Base-by-base conservation (phyloP, 2,329 filamentous ascomycete species). In the Microdochium nivale region DNA sequence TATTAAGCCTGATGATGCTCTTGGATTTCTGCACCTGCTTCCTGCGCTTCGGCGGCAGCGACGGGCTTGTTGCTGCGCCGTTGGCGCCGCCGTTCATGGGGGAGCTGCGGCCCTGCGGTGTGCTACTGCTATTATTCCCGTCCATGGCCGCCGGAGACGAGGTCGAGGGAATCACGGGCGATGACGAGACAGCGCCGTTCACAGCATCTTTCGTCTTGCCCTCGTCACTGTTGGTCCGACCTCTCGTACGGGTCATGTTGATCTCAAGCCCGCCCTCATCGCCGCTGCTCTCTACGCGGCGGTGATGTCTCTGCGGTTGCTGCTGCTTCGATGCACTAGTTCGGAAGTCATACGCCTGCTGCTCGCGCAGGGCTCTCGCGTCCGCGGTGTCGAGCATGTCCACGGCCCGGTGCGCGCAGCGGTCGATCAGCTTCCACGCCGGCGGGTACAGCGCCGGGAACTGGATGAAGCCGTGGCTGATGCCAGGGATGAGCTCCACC, bases 401-500 rank as follows among this genome's bases (percentile, higher is more conserved):
- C 47, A 85, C 78, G 59, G 96, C 90, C 92, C 92, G 97, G 16
- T 76, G 72, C 0, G 83, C 86, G 56, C 87, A 88, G 32, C 86
- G 80, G 57, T 87, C 82, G 59, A 97, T 88, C 63, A 95, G 86
- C 61, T 86, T 87, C 88, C 90, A 95, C 1, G 88, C 91, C 9
- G 94, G 89, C 0, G 90, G 90, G 59, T 95, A 99, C 3, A 96
- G 75, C 1, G 81, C 77, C 0, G 90, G 89, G 63, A 99, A 96
- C 64, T 96, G 91, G 59, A 96, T 71, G 67, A 99, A 99, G 1
- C 94, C 94, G 62, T 99, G 94, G 3, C 85, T 90, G 48, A 96
- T 89, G 0, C 92, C 91, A 0, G 91, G 90, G 3, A 99, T 84
- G 24, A 97, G 74, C 19, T 84, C 81, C 1, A 96, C 88, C 62